These are phyloP conservation scores for Coemansia sp. DNA, from an alignment of 192 early-diverging fungal species.

Conservation along the genomic window DNA sequence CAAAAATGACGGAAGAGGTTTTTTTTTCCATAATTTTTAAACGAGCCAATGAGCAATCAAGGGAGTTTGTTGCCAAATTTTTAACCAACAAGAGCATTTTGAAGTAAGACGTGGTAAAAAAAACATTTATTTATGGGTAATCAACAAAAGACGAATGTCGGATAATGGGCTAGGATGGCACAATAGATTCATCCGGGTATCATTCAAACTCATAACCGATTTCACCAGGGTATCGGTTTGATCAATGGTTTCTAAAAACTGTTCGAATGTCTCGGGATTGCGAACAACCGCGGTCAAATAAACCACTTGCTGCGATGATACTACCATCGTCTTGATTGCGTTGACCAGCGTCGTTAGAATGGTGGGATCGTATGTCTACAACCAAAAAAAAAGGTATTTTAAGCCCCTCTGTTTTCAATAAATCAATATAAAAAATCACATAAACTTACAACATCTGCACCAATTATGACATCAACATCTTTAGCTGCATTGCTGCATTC, in stretches of 20 bases:
- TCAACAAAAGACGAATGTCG: slow-evolving; percentile 41
- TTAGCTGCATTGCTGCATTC: slow-evolving; percentile 24
- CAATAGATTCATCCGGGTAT: slow-evolving; percentile 29
- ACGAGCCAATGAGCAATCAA: slow-evolving; percentile 2
- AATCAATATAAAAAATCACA: not conserved
- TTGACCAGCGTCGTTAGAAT: slow-evolving; percentile 35
- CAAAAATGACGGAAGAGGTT: no score
- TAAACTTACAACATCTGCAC: slow-evolving; percentile 48
- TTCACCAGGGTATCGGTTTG: slow-evolving; percentile 39
- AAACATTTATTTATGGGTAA: slow-evolving; percentile 38
- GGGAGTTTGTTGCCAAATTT: not conserved
- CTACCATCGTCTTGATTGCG: slow-evolving; percentile 38
- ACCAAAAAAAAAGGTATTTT: not conserved
- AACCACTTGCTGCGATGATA: slow-evolving; percentile 39
- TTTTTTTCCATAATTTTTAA: not conserved
- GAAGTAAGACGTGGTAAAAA: not conserved
- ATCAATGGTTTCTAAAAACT: slow-evolving; percentile 36
- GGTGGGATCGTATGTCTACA: slow-evolving; percentile 49
- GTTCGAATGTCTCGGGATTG: slow-evolving; percentile 41
- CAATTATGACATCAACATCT: slow-evolving; percentile 44
- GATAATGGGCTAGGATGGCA: slow-evolving; percentile 36
- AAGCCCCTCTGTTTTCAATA: not conserved
- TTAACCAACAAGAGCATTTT: no score
- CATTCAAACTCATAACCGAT: slow-evolving; percentile 43
- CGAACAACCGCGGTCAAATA: slow-evolving; percentile 42